phyloP scores from a whole-genome alignment of 768 basidiomycete genomes.

The Coprinopsis sp. region DNA sequence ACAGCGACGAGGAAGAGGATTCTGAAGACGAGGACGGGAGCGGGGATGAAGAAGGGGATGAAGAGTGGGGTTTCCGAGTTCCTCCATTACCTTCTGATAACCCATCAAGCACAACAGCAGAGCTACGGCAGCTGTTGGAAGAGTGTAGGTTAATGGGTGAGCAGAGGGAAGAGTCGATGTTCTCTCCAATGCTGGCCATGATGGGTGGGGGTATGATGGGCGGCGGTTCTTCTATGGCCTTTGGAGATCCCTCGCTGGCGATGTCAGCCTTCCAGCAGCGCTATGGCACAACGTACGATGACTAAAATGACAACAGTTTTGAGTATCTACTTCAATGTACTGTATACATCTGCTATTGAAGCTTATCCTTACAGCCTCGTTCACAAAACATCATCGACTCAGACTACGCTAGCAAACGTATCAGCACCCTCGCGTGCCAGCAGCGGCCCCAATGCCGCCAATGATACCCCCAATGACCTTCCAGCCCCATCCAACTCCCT shows the following conservation, averaged over 20 bases:
- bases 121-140: slow-evolving; percentile 51
- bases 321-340: neutral
- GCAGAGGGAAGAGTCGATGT: slow-evolving; percentile 37
- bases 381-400: no score
- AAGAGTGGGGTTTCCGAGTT: slow-evolving; percentile 13
- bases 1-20: slow-evolving; percentile 24
- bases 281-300: neutral
- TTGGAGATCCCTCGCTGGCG: neutral
- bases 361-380: no score
- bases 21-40: slow-evolving; percentile 18
- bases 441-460: neutral
- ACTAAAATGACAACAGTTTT: no score
- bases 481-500: neutral
- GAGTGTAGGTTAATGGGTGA: slow-evolving; percentile 53
- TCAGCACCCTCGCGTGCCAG: neutral
- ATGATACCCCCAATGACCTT: neutral
- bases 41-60: slow-evolving; percentile 16
- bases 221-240: neutral
- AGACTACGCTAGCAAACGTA: no score
- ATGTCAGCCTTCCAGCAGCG: neutral
- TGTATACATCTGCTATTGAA: neutral
- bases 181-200: slow-evolving; percentile 14
- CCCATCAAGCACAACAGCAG: slow-evolving; percentile 26
- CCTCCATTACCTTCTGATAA: slow-evolving; percentile 25
- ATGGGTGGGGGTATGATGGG: slow-evolving; percentile 12